Evolutionary conservation across 495 filamentous ascomycete genomes (phyloP).

Genomic region (Haplographium delicatum): DNA sequence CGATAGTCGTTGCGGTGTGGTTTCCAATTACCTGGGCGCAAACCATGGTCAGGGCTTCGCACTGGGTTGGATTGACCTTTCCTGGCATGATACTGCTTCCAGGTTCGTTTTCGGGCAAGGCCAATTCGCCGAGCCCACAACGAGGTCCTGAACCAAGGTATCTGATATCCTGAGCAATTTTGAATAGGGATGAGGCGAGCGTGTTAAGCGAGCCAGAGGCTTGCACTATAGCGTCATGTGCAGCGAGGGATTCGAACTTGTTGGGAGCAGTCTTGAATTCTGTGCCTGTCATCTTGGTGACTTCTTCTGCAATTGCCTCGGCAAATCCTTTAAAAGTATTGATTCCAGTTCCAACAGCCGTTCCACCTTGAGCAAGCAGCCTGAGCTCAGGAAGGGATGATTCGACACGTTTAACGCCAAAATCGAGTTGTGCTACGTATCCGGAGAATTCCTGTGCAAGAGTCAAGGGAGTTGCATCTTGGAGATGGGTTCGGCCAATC

Average conservation of each 20-base stretch:
- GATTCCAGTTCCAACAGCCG: conserved; percentile 93
- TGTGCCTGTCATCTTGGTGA: conserved; percentile 84
- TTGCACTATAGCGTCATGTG: conserved; percentile 94
- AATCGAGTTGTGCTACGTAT: conserved; percentile 90
- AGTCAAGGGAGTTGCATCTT: conserved; percentile 94
- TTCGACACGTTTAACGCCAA: conserved; percentile 84
- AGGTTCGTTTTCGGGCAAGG: conserved; percentile 94
- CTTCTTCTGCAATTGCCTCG: conserved; percentile 83
- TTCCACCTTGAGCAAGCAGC: conserved; percentile 87
- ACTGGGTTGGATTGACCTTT: conserved; percentile 99
- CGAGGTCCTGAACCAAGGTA: conserved; percentile 95
- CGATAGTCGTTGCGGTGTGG: conserved; percentile 83
- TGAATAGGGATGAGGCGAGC: conserved; percentile 85
- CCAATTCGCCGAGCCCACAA: conserved; percentile 90
- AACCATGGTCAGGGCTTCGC: conserved; percentile 95
- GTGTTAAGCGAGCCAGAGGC: conserved; percentile 92
- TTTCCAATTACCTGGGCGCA: conserved; percentile 98
- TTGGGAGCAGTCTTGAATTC: conserved; percentile 96
- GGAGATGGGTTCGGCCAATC: conserved; percentile 96
- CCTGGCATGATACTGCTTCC: conserved; percentile 98
- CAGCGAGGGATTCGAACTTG: conserved; percentile 98
- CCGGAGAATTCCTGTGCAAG: conserved; percentile 98
- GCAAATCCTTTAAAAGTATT: conserved; percentile 98
- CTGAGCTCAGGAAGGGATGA: conserved; percentile 75
- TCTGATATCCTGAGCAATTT: conserved; percentile 96